Conservation (phyloP, 2,329 filamentous ascomycete genomes). For the Phyllosticta citribraziliensis region DNA sequence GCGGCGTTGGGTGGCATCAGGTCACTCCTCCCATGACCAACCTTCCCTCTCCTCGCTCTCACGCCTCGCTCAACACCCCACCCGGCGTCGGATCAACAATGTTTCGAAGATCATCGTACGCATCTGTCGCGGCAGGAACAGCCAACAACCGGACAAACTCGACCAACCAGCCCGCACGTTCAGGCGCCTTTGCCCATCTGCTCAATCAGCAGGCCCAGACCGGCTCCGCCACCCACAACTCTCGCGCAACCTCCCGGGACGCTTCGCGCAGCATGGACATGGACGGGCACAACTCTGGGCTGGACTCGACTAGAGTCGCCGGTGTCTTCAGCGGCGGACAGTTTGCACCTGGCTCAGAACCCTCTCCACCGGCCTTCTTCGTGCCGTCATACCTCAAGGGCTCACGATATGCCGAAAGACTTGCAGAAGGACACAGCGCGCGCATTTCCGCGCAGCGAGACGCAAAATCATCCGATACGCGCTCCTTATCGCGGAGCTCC, state of each 20-base stretch:
- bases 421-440: conserved; percentile 54
- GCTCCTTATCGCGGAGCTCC: conserved; percentile 44
- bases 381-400: conserved; percentile 72
- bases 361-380: conserved; percentile 51
- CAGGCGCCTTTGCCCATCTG: conserved; percentile 45
- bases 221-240: conserved; percentile 19
- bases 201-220: conserved; percentile 34
- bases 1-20: conserved; percentile 2
- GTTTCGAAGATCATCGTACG: conserved; percentile 49
- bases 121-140: conserved; percentile 49
- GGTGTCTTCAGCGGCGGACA: conserved; percentile 16
- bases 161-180: conserved; percentile 25
- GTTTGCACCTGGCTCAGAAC: conserved; percentile 18
- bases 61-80: conserved; percentile 6
- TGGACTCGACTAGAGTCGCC: conserved; percentile 1
- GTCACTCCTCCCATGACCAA: conserved; percentile 8
- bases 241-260: conserved; percentile 20
- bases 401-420: conserved; percentile 66
- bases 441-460: conserved; percentile 37
- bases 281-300: conserved; percentile 1
- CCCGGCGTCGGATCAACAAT: conserved; percentile 13
- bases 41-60: conserved; percentile 1
- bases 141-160: conserved; percentile 26
- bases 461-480: conserved; percentile 33
- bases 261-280: conserved; percentile 31